Evolutionary conservation across 1,284 basidiomycete species (phyloP).

Genomic region (Papiliotrema fonsecae): DNA sequence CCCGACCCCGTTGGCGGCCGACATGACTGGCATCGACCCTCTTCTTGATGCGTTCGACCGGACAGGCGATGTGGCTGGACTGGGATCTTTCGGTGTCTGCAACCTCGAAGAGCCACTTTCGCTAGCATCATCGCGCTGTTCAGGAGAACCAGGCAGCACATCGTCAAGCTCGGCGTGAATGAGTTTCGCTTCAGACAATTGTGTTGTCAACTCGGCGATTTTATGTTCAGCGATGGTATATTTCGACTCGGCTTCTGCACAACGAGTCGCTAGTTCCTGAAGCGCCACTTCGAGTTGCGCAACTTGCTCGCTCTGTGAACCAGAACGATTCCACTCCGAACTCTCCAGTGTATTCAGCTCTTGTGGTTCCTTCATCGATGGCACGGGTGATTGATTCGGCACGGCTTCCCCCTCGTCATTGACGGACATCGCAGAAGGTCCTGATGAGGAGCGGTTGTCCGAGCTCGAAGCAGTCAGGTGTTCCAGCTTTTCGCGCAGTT

Average conservation of each 20-base stretch:
- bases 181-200: constrained; percentile 73
- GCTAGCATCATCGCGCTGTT: constrained; percentile 12
- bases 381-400: constrained; percentile 3
- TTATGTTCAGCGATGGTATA: constrained; percentile 84
- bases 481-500: constrained; percentile 10
- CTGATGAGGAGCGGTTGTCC: neutral
- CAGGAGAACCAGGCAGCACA: constrained; percentile 13
- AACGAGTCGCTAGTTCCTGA: constrained; percentile 69
- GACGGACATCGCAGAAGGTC: neutral
- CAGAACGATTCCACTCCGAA: constrained; percentile 1
- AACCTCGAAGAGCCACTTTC: constrained; percentile 14
- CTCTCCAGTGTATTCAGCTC: constrained; percentile 19
- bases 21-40: constrained; percentile 18
- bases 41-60: constrained; percentile 6
- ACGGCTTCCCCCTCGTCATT: constrained; percentile 1
- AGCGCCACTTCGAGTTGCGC: constrained; percentile 63
- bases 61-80: constrained; percentile 18
- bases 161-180: constrained; percentile 36
- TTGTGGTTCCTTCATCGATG: constrained; percentile 2
- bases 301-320: constrained; percentile 11
- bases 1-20: constrained; percentile 3
- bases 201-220: constrained; percentile 77
- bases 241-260: constrained; percentile 69
- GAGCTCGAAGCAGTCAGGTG: constrained; percentile 1
- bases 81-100: constrained; percentile 16